phyloP scores from a whole-genome alignment of 257 asterid genomes.

The Avicennia marina region DNA sequence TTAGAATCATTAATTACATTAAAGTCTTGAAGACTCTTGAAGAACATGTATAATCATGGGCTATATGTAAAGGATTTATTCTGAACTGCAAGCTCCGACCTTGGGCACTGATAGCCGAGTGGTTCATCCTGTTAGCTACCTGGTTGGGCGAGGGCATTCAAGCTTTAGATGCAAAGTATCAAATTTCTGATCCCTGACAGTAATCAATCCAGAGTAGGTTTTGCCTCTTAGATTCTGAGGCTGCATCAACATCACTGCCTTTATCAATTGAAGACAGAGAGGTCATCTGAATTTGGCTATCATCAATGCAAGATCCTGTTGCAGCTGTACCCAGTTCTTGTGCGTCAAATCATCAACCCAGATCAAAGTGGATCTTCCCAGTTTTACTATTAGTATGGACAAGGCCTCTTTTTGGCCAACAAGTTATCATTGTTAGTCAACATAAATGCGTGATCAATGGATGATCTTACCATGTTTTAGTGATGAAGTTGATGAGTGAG shows the following conservation, averaged over 20 bases:
- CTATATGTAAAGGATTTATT: too few relatives aligned
- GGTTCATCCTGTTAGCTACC: conserved; percentile 18
- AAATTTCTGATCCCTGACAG: conserved; percentile 9
- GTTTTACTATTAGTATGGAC: conserved; percentile 15
- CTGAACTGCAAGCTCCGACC: conserved; percentile 32
- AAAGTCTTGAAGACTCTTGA: too few relatives aligned
- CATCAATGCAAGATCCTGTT: conserved; percentile 15
- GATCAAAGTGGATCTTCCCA: conserved; percentile 34
- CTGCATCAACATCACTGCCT: conserved; percentile 23
- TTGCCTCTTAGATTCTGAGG: conserved; percentile 35
- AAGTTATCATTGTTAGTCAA: conserved; percentile 20
- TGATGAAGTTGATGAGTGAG: conserved; percentile 43
- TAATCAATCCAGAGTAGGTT: conserved; percentile 16
- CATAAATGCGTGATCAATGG: conserved; percentile 27
- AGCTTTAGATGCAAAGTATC: conserved; percentile 16
- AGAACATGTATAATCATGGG: too few relatives aligned
- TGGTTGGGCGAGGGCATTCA: conserved; percentile 28
- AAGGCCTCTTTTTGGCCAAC: conserved; percentile 41
- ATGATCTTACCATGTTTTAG: conserved; percentile 28
- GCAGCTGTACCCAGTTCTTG: conserved; percentile 33
- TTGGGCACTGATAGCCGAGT: conserved; percentile 10
- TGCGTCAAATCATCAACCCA: conserved; percentile 47
- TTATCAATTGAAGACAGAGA: conserved; percentile 25
- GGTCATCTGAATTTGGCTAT: conserved; percentile 20
- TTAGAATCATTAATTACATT: too few relatives aligned